Evolutionary conservation across 805 yeast species (phyloP), one percentile per base, ranked within the genome.

Genomic region (Vanderwaltozyma polyspora): DNA sequence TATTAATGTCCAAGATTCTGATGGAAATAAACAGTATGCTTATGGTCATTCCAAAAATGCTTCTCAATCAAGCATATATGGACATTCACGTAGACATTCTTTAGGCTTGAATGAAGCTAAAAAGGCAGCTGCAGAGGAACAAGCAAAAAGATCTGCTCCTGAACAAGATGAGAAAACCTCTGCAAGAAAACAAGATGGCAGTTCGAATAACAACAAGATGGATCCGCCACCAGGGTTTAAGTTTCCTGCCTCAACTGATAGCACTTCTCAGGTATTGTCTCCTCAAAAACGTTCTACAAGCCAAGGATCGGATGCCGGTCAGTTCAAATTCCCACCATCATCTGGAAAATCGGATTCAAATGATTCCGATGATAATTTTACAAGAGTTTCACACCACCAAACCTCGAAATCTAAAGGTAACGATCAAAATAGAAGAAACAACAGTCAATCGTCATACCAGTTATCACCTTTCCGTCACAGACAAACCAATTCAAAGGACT

Each of bases 121-220:
- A 49, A 79, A 79, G 46, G 96, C 96, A 6, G 98, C 98, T n/a
- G 95, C 95, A 4, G 78, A 77, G 45, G 87, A 77, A 25, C 85
- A 79, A 52, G 78, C 80, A 2, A 91, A 84, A 54, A 70, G 86
- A 56, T 59, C 42, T 13, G 42, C 42, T 5, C 45, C 47, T 19
- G 46, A 40, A 22, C 34, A 46, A n/a, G 51, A 43, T 10, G 45
- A 43, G 25, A 9, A 37, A 35, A 11, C 30, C 10, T 22, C 33
- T 30, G 5, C 15, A 6, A 3, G 8, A 7, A n/a, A 16, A 3
- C 25, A 25, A 4, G 22, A 4, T 10, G 10, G 8, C 17, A 9
- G 9, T 25, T 12, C 23, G 8, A 31, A 18, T 25, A 13, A 25
- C 31, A 32, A 7, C 31, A 32, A 4, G 25, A 9, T 12, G 21